Evolutionary conservation across 208 protist species (phyloP).

Genomic region (Lotmaria passim): DNA sequence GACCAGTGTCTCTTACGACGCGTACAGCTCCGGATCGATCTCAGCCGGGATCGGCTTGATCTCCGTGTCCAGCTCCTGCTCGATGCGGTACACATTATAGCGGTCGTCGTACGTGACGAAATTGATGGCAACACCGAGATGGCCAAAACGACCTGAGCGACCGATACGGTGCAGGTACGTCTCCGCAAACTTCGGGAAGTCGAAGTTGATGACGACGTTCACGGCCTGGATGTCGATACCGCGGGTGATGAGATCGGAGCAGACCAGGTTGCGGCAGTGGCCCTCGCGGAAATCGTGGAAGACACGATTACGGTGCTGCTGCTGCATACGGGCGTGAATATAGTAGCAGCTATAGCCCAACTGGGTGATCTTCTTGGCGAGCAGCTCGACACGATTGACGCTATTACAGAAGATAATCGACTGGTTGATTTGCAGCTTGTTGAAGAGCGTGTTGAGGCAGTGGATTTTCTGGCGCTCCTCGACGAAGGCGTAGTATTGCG

Average conservation of each 20-base stretch:
- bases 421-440: slow-evolving; percentile 99
- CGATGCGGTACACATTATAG: slow-evolving; percentile 97
- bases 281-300: slow-evolving; percentile 99
- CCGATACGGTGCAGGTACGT: slow-evolving; percentile 98
- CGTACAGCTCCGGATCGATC: slow-evolving; percentile 97
- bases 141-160: slow-evolving; percentile 96
- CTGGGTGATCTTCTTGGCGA: slow-evolving; percentile 99
- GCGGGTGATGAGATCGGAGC: slow-evolving; percentile 99
- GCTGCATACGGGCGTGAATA: slow-evolving; percentile 99
- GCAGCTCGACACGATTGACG: slow-evolving; percentile 98
- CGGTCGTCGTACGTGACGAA: slow-evolving; percentile 98
- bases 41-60: slow-evolving; percentile 98
- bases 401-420: slow-evolving; percentile 99
- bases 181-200: slow-evolving; percentile 98
- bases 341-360: slow-evolving; percentile 99
- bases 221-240: slow-evolving; percentile 99
- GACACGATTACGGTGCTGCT: slow-evolving; percentile 97
- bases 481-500: slow-evolving; percentile 99
- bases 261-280: slow-evolving; percentile 98
- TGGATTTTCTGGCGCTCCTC: slow-evolving; percentile 99
- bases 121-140: slow-evolving; percentile 99
- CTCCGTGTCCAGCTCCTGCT: slow-evolving; percentile 98
- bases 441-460: slow-evolving; percentile 99
- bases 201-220: slow-evolving; percentile 99
- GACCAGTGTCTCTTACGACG: slow-evolving; percentile 61